phyloP scores from a whole-genome alignment of 805 yeast species.

The Kluyveromyces aestuarii region DNA sequence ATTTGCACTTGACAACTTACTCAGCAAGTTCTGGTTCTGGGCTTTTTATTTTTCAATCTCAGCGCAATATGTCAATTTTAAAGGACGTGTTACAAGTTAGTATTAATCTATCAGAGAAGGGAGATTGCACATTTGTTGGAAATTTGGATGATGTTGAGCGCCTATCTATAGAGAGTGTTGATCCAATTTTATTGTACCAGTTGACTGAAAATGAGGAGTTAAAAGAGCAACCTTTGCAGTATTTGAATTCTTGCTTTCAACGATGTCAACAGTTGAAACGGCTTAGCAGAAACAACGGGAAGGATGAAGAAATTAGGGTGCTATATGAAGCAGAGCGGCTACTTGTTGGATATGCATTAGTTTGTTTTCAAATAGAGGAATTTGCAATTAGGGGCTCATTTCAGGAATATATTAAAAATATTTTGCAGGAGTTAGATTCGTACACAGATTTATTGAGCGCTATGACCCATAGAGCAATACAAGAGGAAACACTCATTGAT shows the following conservation, averaged over 20 bases:
- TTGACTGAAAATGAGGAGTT: conserved; percentile 24
- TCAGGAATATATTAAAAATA: conserved; percentile 18
- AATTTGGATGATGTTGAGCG: background rate
- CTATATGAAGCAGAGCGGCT: conserved; percentile 38
- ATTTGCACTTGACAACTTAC: background rate
- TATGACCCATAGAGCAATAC: conserved; percentile 48
- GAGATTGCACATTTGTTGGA: conserved; percentile 8
- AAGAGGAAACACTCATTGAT: conserved; percentile 58
- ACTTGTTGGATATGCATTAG: conserved; percentile 49
- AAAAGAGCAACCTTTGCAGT: conserved; percentile 15
- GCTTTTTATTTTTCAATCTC: background rate
- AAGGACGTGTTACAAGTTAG: conserved; percentile 22
- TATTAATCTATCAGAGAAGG: conserved; percentile 10
- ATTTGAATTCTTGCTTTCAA: conserved; percentile 22
- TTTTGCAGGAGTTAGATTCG: conserved; percentile 21
- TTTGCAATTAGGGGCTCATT: conserved; percentile 21
- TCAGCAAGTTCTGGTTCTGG: background rate
- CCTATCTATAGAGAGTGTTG: conserved; percentile 17
- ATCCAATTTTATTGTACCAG: conserved; percentile 23
- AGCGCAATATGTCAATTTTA: conserved; percentile 12
- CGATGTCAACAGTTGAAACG: conserved; percentile 33
- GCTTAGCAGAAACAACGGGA: conserved; percentile 33
- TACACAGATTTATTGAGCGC: conserved; percentile 44
- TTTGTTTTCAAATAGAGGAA: conserved; percentile 62
- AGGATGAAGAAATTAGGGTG: conserved; percentile 30